phyloP scores from a whole-genome alignment of 2,329 filamentous ascomycete genomes.

The Hypoxylon sp. region DNA sequence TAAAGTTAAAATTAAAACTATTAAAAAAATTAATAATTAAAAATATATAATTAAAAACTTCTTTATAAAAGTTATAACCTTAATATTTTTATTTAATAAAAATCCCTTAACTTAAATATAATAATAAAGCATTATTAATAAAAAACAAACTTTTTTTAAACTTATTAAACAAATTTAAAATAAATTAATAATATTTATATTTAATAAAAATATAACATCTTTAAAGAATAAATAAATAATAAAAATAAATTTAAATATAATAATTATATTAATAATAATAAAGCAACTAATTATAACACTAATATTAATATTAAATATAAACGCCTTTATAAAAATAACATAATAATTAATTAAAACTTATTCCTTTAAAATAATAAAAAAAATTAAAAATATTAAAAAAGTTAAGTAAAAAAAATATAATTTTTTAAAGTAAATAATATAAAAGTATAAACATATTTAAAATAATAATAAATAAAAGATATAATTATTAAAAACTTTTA shows the following conservation, averaged over 20 bases:
- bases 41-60: conserved; percentile 12
- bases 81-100: conserved; percentile 5
- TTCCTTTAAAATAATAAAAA: conserved; percentile 3
- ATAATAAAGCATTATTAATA: conserved; percentile 18
- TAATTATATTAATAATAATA: neutral
- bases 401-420: conserved; percentile 1
- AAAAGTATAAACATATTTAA: neutral
- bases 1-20: conserved; percentile 10
- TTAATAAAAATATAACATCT: neutral
- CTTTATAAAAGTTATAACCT: conserved; percentile 3
- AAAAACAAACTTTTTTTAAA: conserved; percentile 5
- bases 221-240: neutral
- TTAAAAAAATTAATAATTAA: conserved; percentile 4
- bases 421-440: neutral
- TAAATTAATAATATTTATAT: neutral
- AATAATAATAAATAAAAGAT: conserved; percentile 5
- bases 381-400: conserved; percentile 6
- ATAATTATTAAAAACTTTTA: conserved; percentile 12
- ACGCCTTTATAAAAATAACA: neutral
- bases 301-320: conserved; percentile 12
- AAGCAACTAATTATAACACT: neutral
- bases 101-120: neutral
- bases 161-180: conserved; percentile 1
- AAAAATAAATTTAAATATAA: conserved; percentile 7
- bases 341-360: neutral